Evolutionary conservation across 352 stramenopile species (phyloP), one percentile per base, ranked within the genome.

Genomic region (Pythium rishiriense): DNA sequence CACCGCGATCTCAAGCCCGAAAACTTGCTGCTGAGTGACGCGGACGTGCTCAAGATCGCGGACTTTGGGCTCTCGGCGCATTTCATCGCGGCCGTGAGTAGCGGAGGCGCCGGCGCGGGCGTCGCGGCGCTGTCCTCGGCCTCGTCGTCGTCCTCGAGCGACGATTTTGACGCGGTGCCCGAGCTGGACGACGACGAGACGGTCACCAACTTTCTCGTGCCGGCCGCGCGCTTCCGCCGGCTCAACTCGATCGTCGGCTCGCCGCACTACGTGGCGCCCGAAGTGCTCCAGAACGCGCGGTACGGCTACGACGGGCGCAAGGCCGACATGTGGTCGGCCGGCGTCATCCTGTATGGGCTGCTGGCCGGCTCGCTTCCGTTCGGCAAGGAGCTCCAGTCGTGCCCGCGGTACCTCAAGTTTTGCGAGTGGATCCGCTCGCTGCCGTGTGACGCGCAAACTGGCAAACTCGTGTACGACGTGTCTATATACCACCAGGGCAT

Each of bases 221-320:
- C 67, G 1, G 74, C 74, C 12, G 76, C 72, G 46, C 80, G 79
- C 19, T 87, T 97, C n/a, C 76, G 88, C 33, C 75, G 95, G 14
- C 87, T 99, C 63, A 98, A 97, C 37, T 98, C 94, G 19, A 92
- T 98, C 28, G 96, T 99, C 17, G 97, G 97, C 2, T 98, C 95
- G 14, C 97, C 97, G 10, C 96, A 99, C 58, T 99, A 99, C 65
- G 94, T 98, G 14, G 97, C 97, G 1, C 97, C 97, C 0, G 97
- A 99, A 71, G 95, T 99, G 19, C 84, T 98, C 50, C 81, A 93
- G 67, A 93, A 93, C 56, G 82, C 85, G 12, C 80, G 85, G 1
- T 91, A 91, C 67, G 91, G 91, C 24, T 98, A 98, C 64, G 91
- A 98, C 62, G 91, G 91, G 7, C 79, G 83, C 37, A 97, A 98